Base-by-base conservation (phyloP, 768 basidiomycete species). In the Lentinula boryana region DNA sequence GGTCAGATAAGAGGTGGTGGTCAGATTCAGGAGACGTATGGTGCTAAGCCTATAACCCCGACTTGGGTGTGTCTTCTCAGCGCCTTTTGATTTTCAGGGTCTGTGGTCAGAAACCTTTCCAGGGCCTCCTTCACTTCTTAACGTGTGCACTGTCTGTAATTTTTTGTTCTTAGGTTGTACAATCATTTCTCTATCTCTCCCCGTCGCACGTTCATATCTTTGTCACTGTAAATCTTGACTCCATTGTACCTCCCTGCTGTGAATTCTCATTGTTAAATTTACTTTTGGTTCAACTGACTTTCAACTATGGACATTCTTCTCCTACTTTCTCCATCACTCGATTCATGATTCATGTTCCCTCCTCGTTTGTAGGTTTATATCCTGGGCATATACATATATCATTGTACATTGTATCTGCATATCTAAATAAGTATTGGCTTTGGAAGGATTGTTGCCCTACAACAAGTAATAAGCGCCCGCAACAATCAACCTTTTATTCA, bases 1-100 rank as follows among this genome's bases (percentile, higher is more conserved):
- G 87, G 4, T 82, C 84, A 13, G 86, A 87, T 63, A 89, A 87
- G 76, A 75, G 82, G 55, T 91, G 88, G 88, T 91, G 86, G 85
- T 73, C 77, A 48, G 80, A 76, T 64, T 36, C 35, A 23, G 76
- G 78, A 5, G 48, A 62, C 18, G 31, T 41, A 27, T 43, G 60
- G 50, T 54, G 46, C 46, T 48, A 12, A 48, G 16, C 41, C 16
- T 16, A 16, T 38, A 13, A 43, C 13, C 41, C 41, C 16, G 41
- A 13, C 41, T n/a, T 5, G 2, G 9, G 36, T 38, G 9, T 15
- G 5, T 13, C 7, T 6, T 13, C 7, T 6, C 16, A 16, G n/a
- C n/a, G 41, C n/a, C 16, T 15, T 43, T 43, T 43, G 38, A 27
- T 3, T 27, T 27, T 27, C 16, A n/a, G 16, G 41, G 49, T 50